These are phyloP conservation scores for Puccinia horiana DNA, from an alignment of 1,284 basidiomycete genomes.

Conservation along the genomic window DNA sequence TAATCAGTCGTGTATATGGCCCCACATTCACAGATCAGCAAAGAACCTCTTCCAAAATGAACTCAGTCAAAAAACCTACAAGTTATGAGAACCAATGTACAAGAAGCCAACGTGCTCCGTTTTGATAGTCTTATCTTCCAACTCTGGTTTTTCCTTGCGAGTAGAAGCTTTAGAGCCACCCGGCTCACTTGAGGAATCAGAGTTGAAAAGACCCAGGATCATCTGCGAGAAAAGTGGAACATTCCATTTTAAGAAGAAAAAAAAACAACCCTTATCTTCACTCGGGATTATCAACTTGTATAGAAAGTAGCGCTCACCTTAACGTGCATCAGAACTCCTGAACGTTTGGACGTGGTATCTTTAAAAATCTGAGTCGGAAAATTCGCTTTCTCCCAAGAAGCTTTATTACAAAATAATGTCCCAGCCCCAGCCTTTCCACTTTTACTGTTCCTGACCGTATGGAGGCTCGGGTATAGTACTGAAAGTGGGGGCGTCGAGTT, in stretches of 20 bases:
- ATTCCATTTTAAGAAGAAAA: too few species aligned
- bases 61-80: constrained; percentile 19
- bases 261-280: neutral
- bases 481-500: constrained; percentile 8
- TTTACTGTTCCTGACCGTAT: constrained; percentile 27
- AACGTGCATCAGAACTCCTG: constrained; percentile 45
- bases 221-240: constrained; percentile 2
- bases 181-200: neutral
- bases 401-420: constrained; percentile 37
- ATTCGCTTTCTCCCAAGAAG: constrained; percentile 30
- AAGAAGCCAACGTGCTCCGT: constrained; percentile 26
- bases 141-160: neutral
- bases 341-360: constrained; percentile 40
- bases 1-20: neutral
- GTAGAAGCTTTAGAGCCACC: neutral
- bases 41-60: neutral
- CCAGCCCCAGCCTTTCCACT: constrained; percentile 12
- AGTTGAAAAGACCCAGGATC: constrained; percentile 37
- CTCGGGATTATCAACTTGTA: neutral
- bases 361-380: constrained; percentile 33
- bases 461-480: constrained; percentile 34
- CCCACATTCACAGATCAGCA: neutral
- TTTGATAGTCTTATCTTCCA: neutral
- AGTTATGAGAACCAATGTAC: constrained; percentile 48
- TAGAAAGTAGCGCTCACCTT: constrained; percentile 37